Evolutionary conservation across 805 yeast species (phyloP).

Genomic region (Debaryomyces maramus): DNA sequence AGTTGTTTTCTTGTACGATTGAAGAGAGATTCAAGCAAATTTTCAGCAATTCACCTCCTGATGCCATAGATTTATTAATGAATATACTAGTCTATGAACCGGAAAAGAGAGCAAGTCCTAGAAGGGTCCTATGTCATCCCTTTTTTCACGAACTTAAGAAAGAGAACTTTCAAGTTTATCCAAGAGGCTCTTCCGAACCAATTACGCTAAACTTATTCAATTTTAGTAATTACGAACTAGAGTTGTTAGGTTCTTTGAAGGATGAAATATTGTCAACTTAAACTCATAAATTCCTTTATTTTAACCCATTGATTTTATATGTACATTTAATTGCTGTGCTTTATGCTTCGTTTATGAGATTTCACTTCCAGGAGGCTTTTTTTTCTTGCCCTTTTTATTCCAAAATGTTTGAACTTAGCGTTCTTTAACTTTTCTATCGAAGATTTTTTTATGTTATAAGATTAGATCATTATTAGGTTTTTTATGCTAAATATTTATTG

Average conservation of each 20-base stretch:
- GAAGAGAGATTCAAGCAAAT: slow-evolving; percentile 49
- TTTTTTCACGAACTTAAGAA: slow-evolving; percentile 85
- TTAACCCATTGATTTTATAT: background rate
- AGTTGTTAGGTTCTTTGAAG: slow-evolving; percentile 43
- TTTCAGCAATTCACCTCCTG: slow-evolving; percentile 71
- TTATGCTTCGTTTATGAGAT: too few relatives aligned
- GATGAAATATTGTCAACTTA: slow-evolving; percentile 26
- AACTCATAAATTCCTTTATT: background rate
- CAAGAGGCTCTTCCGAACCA: slow-evolving; percentile 49
- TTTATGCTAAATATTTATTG: too few relatives aligned
- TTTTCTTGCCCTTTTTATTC: too few relatives aligned
- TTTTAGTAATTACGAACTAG: slow-evolving; percentile 68
- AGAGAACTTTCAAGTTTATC: slow-evolving; percentile 49
- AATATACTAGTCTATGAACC: slow-evolving; percentile 90
- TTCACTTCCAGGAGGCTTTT: too few relatives aligned
- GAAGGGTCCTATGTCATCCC: slow-evolving; percentile 80
- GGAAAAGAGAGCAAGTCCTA: slow-evolving; percentile 73
- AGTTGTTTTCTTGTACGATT: slow-evolving; percentile 57
- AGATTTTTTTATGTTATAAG: too few relatives aligned
- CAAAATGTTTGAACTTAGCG: too few relatives aligned
- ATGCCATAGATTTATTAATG: slow-evolving; percentile 82
- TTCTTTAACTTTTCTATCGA: too few relatives aligned
- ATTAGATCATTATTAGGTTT: too few relatives aligned
- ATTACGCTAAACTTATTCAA: slow-evolving; percentile 55
- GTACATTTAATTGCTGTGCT: too few relatives aligned